phyloP scores from a whole-genome alignment of 768 basidiomycete species.

The Galerina marginata region DNA sequence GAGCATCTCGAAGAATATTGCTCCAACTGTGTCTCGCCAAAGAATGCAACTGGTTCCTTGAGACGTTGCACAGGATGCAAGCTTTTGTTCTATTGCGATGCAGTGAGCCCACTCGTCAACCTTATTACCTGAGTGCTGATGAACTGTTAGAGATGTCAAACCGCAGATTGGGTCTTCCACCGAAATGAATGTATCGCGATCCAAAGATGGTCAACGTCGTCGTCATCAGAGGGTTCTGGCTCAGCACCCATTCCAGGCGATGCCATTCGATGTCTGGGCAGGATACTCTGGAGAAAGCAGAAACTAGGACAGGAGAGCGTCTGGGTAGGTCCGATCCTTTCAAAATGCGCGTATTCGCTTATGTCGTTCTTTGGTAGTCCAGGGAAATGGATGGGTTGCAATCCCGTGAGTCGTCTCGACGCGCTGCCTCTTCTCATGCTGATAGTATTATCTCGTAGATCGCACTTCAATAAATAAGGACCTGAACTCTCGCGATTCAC shows the following conservation, averaged over 20 bases:
- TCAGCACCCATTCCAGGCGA: conserved; percentile 64
- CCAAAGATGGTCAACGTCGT: conserved; percentile 52
- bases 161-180: conserved; percentile 74
- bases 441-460: conserved; percentile 45
- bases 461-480: conserved; percentile 49
- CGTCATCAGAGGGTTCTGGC: conserved; percentile 40
- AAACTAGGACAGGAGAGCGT: conserved; percentile 55
- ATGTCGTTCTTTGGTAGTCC: conserved; percentile 43
- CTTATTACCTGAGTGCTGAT: neutral
- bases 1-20: conserved; percentile 66
- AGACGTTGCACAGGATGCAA: conserved; percentile 81
- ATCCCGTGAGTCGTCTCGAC: conserved; percentile 60
- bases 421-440: neutral
- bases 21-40: conserved; percentile 63
- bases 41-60: conserved; percentile 36
- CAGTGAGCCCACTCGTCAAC: conserved; percentile 47
- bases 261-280: conserved; percentile 77
- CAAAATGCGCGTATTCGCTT: neutral
- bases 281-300: conserved; percentile 71
- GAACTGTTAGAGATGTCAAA: conserved; percentile 65
- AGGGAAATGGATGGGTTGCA: conserved; percentile 73
- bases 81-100: conserved; percentile 74
- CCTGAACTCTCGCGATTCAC: conserved; percentile 47
- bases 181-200: conserved; percentile 81
- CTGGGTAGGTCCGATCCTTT: conserved; percentile 54